phyloP scores from a whole-genome alignment of 768 basidiomycete genomes.

The Phaeotremella skinneri region DNA sequence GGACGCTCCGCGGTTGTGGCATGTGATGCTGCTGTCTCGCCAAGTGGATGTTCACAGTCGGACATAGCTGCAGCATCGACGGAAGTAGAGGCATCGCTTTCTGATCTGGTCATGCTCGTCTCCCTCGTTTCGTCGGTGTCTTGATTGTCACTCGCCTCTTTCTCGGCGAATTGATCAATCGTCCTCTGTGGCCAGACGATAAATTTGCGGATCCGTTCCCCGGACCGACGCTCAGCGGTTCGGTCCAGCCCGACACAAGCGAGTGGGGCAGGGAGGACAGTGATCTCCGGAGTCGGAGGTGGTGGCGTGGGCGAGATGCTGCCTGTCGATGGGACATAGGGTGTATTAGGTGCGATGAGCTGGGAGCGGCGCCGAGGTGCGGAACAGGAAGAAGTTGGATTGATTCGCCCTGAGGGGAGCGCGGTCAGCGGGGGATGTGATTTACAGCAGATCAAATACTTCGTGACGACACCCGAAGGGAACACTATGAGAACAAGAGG shows the following conservation, averaged over 20 bases:
- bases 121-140: not conserved
- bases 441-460: no score
- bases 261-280: constrained; percentile 29
- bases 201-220: constrained; percentile 25
- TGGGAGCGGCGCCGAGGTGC: constrained; percentile 26
- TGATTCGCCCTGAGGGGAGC: constrained; percentile 27
- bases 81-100: not conserved
- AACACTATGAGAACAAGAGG: no score
- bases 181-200: constrained; percentile 33
- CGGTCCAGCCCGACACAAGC: constrained; percentile 31
- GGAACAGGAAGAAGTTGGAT: constrained; percentile 8
- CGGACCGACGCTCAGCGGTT: constrained; percentile 8
- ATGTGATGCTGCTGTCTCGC: not conserved
- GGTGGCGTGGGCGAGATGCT: constrained; percentile 1
- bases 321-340: not conserved
- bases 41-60: not conserved
- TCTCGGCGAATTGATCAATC: not conserved
- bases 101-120: not conserved
- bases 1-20: constrained; percentile 20
- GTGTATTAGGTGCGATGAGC: constrained; percentile 16
- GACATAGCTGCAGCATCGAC: not conserved
- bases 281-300: constrained; percentile 27
- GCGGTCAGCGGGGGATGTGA: not conserved
- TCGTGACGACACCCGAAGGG: no score
- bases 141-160: constrained; percentile 2